Conservation (phyloP, 495 filamentous ascomycete genomes). For the Alectoria sarmentosa region DNA sequence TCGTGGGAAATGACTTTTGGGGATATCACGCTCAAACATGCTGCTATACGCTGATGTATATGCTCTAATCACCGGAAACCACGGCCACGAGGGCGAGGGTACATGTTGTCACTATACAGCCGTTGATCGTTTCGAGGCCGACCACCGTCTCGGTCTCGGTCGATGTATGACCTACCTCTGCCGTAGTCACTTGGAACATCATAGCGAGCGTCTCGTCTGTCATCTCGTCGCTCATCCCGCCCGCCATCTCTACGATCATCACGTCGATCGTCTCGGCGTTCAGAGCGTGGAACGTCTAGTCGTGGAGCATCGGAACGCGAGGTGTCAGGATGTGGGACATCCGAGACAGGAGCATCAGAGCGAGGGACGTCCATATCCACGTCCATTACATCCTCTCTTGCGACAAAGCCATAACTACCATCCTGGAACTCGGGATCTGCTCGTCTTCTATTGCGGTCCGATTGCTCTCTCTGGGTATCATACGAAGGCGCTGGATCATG, state of each 20-base stretch:
- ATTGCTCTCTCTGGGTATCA: conserved; percentile 40
- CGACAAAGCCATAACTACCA: conserved; percentile 53
- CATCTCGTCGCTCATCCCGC: conserved; percentile 26
- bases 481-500: conserved; percentile 30
- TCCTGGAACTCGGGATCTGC: conserved; percentile 48
- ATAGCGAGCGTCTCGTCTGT: conserved; percentile 11
- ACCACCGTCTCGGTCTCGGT: conserved; percentile 20
- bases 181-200: conserved; percentile 29
- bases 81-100: conserved; percentile 27
- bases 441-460: conserved; percentile 40
- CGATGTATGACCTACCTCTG: conserved; percentile 16
- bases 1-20: not conserved
- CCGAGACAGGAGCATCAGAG: not conserved
- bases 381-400: conserved; percentile 44
- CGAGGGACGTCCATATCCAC: conserved; percentile 20
- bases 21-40: not conserved
- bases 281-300: conserved; percentile 1
- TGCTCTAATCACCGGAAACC: conserved; percentile 29
- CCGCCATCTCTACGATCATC: conserved; percentile 10
- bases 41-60: not conserved
- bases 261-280: conserved; percentile 17
- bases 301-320: conserved; percentile 6
- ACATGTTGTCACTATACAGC: conserved; percentile 41
- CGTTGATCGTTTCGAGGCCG: conserved; percentile 26
- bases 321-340: not conserved